phyloP scores from a whole-genome alignment of 305 asterid species.

The Andrographis paniculata region DNA sequence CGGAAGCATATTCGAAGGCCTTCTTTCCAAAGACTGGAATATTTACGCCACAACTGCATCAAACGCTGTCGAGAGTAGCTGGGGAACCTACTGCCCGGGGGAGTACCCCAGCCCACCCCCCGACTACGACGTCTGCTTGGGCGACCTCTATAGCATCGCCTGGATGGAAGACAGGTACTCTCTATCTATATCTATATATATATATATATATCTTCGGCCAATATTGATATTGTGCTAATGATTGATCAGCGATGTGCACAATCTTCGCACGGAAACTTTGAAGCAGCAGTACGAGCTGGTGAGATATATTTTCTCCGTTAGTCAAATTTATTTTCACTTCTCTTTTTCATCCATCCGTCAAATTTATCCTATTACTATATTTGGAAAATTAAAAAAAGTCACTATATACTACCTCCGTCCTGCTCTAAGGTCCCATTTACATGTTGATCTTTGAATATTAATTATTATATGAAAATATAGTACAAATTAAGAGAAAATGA shows the following conservation, averaged over 20 bases:
- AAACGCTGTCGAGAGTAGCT: conserved; percentile 85
- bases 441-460: too few relatives aligned
- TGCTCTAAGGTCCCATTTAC: too few relatives aligned
- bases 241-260: conserved; percentile 57
- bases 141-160: conserved; percentile 86
- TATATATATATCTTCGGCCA: conserved; percentile 1
- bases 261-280: conserved; percentile 61
- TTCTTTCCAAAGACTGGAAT: conserved; percentile 72
- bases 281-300: conserved; percentile 72
- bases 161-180: conserved; percentile 96
- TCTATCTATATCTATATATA: too few relatives aligned
- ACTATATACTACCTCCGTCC: too few relatives aligned
- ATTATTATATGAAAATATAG: too few relatives aligned
- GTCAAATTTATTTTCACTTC: too few relatives aligned
- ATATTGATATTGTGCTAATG: conserved; percentile 11
- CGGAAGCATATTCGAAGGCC: conserved; percentile 95
- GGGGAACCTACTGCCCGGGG: conserved; percentile 96
- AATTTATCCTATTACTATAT: too few relatives aligned
- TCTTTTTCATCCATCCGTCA: neutral
- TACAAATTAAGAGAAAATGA: too few relatives aligned
- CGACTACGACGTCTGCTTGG: conserved; percentile 81
- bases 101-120: conserved; percentile 75
- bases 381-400: too few relatives aligned
- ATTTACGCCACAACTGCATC: conserved; percentile 94
- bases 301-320: conserved; percentile 17